Percentiles rank a stretch among this genome's conserved stretches.
These are phyloP conservation scores for Podosphaera fusca DNA, from an alignment of 2,329 filamentous ascomycete species.

Conservation along the genomic window DNA sequence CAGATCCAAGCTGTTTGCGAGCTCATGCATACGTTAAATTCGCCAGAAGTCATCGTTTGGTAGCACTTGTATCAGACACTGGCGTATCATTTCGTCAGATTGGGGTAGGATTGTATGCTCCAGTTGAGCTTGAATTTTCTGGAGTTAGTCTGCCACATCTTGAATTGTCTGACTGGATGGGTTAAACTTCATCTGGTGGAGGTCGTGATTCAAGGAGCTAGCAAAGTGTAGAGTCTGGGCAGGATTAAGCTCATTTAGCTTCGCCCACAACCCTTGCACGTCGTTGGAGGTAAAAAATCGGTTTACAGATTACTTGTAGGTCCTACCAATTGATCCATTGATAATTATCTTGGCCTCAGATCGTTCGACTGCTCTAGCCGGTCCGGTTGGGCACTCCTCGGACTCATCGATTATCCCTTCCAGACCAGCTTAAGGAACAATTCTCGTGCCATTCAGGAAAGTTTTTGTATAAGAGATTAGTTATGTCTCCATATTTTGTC, in stretches of 20 bases:
- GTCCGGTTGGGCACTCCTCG: neutral
- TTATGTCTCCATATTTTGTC: too few relatives aligned
- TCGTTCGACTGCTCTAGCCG: neutral
- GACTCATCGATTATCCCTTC: neutral
- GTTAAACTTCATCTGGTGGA: neutral
- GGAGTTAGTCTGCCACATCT: neutral
- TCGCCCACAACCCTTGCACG: neutral
- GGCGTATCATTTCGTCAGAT: neutral
- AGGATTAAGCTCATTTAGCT: neutral
- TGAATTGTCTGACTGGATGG: neutral
- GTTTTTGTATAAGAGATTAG: too few relatives aligned
- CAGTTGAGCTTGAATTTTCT: neutral
- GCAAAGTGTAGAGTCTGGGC: neutral
- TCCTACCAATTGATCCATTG: neutral
- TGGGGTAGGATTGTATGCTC: neutral
- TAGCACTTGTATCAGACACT: neutral
- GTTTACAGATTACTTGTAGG: neutral
- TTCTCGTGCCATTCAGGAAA: too few relatives aligned
- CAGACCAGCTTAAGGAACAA: too few relatives aligned
- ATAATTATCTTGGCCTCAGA: neutral
- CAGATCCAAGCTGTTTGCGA: too few relatives aligned
- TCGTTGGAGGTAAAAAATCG: neutral
- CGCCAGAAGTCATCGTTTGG: neutral
- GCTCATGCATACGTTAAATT: too few relatives aligned
- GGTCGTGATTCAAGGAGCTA: neutral